phyloP scores from a whole-genome alignment of 805 yeast genomes.

The Candida khao-thaluensis region DNA sequence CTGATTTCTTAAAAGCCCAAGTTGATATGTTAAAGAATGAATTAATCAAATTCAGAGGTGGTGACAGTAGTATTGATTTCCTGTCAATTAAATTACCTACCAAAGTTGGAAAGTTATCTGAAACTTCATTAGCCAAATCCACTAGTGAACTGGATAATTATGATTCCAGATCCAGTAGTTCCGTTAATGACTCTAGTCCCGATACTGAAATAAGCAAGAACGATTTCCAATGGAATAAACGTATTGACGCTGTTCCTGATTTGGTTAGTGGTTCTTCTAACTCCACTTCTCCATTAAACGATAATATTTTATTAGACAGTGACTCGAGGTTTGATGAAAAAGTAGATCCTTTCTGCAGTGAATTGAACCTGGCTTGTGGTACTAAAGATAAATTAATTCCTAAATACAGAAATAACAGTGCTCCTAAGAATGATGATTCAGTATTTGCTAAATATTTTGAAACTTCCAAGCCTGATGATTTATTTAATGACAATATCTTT shows the following conservation, averaged over 20 bases:
- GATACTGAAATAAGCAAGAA: constrained; percentile 15
- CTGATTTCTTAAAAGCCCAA: constrained; percentile 71
- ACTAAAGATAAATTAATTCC: constrained; percentile 69
- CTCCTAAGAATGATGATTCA: constrained; percentile 2
- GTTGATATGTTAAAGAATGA: constrained; percentile 73
- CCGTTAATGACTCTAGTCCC: constrained; percentile 16
- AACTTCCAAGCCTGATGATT: constrained; percentile 1
- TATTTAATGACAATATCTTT: constrained; percentile 13
- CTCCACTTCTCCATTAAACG: constrained; percentile 40
- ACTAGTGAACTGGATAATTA: constrained; percentile 9
- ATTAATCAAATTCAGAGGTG: constrained; percentile 56
- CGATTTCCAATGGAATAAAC: constrained; percentile 13
- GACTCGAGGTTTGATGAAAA: constrained; percentile 59
- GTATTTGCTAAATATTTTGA: constrained; percentile 8
- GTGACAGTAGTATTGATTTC: constrained; percentile 23
- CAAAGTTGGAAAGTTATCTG: constrained; percentile 27
- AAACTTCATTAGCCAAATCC: constrained; percentile 9
- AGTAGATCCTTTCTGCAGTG: constrained; percentile 71
- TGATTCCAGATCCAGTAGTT: constrained; percentile 16
- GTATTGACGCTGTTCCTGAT: constrained; percentile 27
- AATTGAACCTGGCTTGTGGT: constrained; percentile 82
- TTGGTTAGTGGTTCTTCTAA: constrained; percentile 37
- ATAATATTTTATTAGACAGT: constrained; percentile 34
- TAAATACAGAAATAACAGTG: constrained; percentile 23
- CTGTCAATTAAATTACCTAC: constrained; percentile 30